These are phyloP conservation scores for Xylariaceae sp. DNA, from an alignment of 2,329 filamentous ascomycete genomes.

Conservation along the genomic window DNA sequence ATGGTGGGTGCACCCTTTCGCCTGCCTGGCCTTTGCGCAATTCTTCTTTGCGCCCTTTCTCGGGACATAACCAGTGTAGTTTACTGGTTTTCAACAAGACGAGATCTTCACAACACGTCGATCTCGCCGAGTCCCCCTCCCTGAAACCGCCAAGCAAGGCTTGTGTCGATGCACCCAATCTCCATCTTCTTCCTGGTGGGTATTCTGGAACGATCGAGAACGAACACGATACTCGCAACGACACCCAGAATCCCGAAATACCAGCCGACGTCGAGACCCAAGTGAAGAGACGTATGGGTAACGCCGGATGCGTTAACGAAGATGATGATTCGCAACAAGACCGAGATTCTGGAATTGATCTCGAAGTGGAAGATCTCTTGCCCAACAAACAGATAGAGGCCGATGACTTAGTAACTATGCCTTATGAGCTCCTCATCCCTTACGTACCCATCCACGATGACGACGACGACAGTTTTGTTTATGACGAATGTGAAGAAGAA, in stretches of 20 bases:
- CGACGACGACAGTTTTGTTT: slow-evolving; percentile 52
- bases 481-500: slow-evolving; percentile 62
- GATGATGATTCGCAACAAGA: slow-evolving; percentile 3
- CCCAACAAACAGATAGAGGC: slow-evolving; percentile 12
- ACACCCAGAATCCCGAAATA: slow-evolving; percentile 22
- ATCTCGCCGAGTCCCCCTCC: slow-evolving; percentile 34
- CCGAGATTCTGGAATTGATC: slow-evolving; percentile 18
- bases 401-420: slow-evolving; percentile 29
- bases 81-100: slow-evolving; percentile 32
- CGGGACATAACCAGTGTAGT: slow-evolving; percentile 30
- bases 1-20: slow-evolving; percentile 72
- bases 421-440: slow-evolving; percentile 37
- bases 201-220: slow-evolving; percentile 33
- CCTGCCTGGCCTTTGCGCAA: slow-evolving; percentile 41
- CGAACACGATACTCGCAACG: slow-evolving; percentile 35
- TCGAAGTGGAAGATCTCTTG: slow-evolving; percentile 22
- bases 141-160: slow-evolving; percentile 34
- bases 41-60: slow-evolving; percentile 37
- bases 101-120: slow-evolving; percentile 40
- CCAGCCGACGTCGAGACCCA: slow-evolving; percentile 12
- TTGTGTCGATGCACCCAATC: slow-evolving; percentile 25
- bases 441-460: slow-evolving; percentile 59
- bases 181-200: slow-evolving; percentile 46
- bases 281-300: slow-evolving; percentile 5
- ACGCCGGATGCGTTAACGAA: slow-evolving; percentile 9